phyloP scores from a whole-genome alignment of 2,329 filamentous ascomycete genomes.

The Pochonia chlamydosporia region DNA sequence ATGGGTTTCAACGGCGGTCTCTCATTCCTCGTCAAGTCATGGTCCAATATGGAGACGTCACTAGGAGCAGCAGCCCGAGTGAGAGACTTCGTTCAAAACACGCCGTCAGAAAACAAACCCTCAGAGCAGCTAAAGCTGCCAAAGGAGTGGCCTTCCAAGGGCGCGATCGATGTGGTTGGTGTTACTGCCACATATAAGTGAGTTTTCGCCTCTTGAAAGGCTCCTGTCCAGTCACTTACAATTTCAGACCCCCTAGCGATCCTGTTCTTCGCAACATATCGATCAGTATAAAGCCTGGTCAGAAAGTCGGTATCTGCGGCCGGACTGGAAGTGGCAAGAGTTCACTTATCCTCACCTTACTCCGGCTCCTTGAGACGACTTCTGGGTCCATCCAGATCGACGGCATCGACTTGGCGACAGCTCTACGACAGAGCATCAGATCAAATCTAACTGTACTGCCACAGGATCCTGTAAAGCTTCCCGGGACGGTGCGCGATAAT shows the following conservation, averaged over 20 bases:
- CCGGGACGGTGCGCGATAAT: constrained; percentile 42
- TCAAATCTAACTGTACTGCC: constrained; percentile 35
- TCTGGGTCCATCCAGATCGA: constrained; percentile 39
- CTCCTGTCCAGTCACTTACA: no score
- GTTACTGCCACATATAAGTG: constrained; percentile 22
- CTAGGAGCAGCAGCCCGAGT: constrained; percentile 8
- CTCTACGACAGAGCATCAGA: constrained; percentile 17
- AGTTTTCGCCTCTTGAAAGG: no score
- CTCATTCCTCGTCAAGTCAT: constrained; percentile 3
- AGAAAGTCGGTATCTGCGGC: constrained; percentile 38
- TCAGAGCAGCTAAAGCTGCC: not conserved
- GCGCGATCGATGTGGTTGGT: constrained; percentile 17
- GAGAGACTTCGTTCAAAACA: constrained; percentile 16
- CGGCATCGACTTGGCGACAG: constrained; percentile 27
- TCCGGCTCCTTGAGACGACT: constrained; percentile 39
- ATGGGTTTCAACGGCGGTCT: constrained; percentile 3
- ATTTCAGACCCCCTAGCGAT: no score
- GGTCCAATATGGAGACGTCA: constrained; percentile 9
- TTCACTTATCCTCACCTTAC: constrained; percentile 34
- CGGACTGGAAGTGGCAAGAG: constrained; percentile 31
- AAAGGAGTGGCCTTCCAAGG: constrained; percentile 19
- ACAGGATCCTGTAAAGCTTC: constrained; percentile 46
- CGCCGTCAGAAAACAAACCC: not conserved
- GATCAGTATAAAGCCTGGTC: constrained; percentile 23
- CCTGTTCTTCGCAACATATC: constrained; percentile 21